These are phyloP conservation scores for Pseudogymnoascus sp. DNA, from an alignment of 2,329 filamentous ascomycete genomes.

Conservation along the genomic window DNA sequence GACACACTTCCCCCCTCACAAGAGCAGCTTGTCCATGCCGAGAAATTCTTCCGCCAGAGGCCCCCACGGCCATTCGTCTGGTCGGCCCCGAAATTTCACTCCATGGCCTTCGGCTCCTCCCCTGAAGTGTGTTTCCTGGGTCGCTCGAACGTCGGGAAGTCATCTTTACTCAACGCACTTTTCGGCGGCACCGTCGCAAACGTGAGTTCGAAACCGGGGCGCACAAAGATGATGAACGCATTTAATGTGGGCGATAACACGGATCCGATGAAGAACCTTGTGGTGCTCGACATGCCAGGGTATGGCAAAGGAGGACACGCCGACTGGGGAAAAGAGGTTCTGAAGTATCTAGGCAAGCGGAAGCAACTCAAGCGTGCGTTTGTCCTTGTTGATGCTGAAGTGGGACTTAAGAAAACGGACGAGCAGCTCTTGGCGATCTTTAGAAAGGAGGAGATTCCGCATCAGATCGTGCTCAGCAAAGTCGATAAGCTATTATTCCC, in stretches of 20 bases:
- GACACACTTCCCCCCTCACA: conserved; percentile 38
- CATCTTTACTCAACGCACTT: conserved; percentile 56
- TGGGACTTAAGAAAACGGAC: conserved; percentile 56
- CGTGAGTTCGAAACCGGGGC: conserved; percentile 50
- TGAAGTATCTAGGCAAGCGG: conserved; percentile 56
- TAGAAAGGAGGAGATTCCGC: conserved; percentile 45
- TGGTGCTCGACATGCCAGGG: conserved; percentile 63
- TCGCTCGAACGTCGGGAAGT: conserved; percentile 64
- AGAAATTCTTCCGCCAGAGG: conserved; percentile 37
- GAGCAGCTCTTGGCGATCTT: conserved; percentile 47
- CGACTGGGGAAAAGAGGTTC: conserved; percentile 58
- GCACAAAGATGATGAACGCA: conserved; percentile 58
- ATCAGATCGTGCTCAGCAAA: conserved; percentile 61
- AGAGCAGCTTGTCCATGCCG: conserved; percentile 36
- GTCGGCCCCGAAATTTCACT: conserved; percentile 51
- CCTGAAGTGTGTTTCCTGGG: conserved; percentile 48
- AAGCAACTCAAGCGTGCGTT: conserved; percentile 53
- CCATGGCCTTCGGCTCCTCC: conserved; percentile 40
- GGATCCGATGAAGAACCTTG: conserved; percentile 30
- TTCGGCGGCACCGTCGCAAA: conserved; percentile 43
- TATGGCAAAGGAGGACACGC: conserved; percentile 54
- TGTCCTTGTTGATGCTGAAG: conserved; percentile 53
- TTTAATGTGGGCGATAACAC: conserved; percentile 46
- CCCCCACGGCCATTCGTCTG: conserved; percentile 46
- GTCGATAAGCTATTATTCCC: conserved; percentile 46